Percentiles rank a stretch among this genome's conserved stretches.
Conservation (phyloP, 352 stramenopile genomes). For the Phytophthora pistaciae region DNA sequence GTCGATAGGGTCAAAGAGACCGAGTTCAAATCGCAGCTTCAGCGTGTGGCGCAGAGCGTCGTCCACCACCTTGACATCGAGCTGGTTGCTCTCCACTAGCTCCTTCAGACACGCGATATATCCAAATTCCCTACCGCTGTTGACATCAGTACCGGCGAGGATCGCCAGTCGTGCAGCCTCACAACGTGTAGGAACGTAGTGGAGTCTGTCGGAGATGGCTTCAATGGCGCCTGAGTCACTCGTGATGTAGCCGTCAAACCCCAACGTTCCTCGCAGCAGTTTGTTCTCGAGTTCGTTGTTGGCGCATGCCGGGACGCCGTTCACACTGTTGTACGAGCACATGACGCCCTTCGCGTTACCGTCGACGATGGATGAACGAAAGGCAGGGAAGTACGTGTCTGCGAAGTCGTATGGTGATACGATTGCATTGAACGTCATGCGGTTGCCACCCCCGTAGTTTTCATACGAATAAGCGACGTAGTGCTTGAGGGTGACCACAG, state of each 20-base stretch:
- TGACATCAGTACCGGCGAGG: slow-evolving; percentile 83
- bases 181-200: slow-evolving; percentile 75
- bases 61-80: slow-evolving; percentile 60
- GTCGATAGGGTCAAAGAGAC: slow-evolving; percentile 90
- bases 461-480: slow-evolving; percentile 93
- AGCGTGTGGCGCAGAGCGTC: slow-evolving; percentile 69
- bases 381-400: slow-evolving; percentile 92
- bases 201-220: slow-evolving; percentile 74
- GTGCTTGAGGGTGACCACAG: slow-evolving; percentile 94
- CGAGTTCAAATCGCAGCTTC: slow-evolving; percentile 90
- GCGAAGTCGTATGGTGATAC: slow-evolving; percentile 91
- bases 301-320: slow-evolving; percentile 94
- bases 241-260: slow-evolving; percentile 95
- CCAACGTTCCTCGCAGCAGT: slow-evolving; percentile 77
- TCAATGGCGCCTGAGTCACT: slow-evolving; percentile 92
- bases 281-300: slow-evolving; percentile 81
- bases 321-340: slow-evolving; percentile 98
- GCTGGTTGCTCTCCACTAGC: slow-evolving; percentile 51
- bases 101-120: slow-evolving; percentile 75
- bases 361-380: slow-evolving; percentile 85
- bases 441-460: slow-evolving; percentile 57
- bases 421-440: slow-evolving; percentile 88
- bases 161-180: slow-evolving; percentile 62
- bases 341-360: slow-evolving; percentile 91
- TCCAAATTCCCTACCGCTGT: slow-evolving; percentile 70